A percentile compares a stretch with the other conserved stretches of the same genome.
These are phyloP conservation scores for Nematodospora anomalae DNA, from an alignment of 1,139 yeast genomes.

Conservation along the genomic window DNA sequence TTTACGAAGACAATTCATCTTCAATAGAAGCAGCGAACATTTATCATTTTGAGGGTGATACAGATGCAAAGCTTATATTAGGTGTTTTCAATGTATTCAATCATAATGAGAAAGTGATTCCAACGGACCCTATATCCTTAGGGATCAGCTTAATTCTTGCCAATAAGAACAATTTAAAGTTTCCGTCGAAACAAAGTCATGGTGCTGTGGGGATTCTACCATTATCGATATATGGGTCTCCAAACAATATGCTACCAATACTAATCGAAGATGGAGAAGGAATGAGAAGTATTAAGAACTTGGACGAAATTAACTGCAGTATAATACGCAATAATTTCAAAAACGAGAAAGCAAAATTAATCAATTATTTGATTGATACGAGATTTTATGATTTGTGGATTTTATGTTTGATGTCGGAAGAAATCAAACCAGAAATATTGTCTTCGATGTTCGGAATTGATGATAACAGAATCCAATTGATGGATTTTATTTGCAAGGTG, in stretches of 20 bases:
- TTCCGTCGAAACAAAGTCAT: constrained; percentile 23
- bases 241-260: constrained; percentile 44
- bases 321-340: constrained; percentile 9
- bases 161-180: constrained; percentile 30
- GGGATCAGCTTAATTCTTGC: constrained; percentile 35
- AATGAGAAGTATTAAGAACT: constrained; percentile 25
- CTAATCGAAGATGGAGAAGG: constrained; percentile 39
- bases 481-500: constrained; percentile 19
- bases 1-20: constrained; percentile 31
- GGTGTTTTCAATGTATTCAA: constrained; percentile 43
- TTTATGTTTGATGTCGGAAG: constrained; percentile 28
- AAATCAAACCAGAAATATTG: constrained; percentile 13
- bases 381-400: constrained; percentile 44
- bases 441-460: constrained; percentile 22
- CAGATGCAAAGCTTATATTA: constrained; percentile 26
- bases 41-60: constrained; percentile 17
- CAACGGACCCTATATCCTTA: constrained; percentile 49
- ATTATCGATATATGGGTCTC: constrained; percentile 40
- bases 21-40: constrained; percentile 20
- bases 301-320: constrained; percentile 12
- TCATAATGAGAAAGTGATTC: constrained; percentile 21
- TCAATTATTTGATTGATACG: constrained; percentile 36
- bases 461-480: constrained; percentile 12
- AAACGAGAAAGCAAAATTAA: constrained; percentile 15
- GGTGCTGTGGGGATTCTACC: constrained; percentile 23